phyloP scores from a whole-genome alignment of 495 filamentous ascomycete species.

The Daldinia decipiens region DNA sequence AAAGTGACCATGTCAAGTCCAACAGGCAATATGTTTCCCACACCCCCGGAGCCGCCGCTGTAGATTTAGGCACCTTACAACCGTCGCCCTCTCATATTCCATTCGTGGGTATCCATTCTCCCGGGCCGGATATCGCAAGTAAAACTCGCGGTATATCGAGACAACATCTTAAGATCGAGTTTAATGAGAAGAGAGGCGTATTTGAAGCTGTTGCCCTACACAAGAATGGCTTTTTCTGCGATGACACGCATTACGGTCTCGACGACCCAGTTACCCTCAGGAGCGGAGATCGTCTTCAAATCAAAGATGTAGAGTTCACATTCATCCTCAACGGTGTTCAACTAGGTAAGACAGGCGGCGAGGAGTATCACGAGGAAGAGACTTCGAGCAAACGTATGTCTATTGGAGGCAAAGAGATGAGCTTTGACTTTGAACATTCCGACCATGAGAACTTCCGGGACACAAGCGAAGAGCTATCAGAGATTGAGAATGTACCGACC shows the following conservation, averaged over 20 bases:
- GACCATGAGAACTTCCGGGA: constrained; percentile 61
- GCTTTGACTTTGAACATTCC: constrained; percentile 72
- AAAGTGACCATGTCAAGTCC: constrained; percentile 49
- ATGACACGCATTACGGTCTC: constrained; percentile 72
- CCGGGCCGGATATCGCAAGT: constrained; percentile 65
- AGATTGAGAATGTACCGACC: constrained; percentile 45
- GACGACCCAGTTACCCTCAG: constrained; percentile 72
- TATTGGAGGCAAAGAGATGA: constrained; percentile 68
- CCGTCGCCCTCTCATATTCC: constrained; percentile 73
- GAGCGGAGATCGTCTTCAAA: constrained; percentile 78
- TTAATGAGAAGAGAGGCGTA: constrained; percentile 74
- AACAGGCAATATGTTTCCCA: constrained; percentile 63
- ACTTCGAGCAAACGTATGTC: constrained; percentile 57
- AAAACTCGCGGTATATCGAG: constrained; percentile 82
- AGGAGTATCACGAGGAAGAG: constrained; percentile 59
- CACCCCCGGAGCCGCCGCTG: constrained; percentile 59
- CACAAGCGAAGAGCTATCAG: constrained; percentile 61
- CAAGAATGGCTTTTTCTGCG: constrained; percentile 85
- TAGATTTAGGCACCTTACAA: constrained; percentile 61
- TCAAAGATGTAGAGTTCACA: constrained; percentile 77
- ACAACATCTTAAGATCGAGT: constrained; percentile 84
- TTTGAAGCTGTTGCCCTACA: constrained; percentile 87
- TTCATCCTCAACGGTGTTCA: constrained; percentile 81
- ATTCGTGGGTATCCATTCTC: constrained; percentile 83
- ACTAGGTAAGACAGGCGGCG: constrained; percentile 72